Evolutionary conservation across 2,329 filamentous ascomycete species (phyloP).

Genomic region (Arthrobotrys sinensis): DNA sequence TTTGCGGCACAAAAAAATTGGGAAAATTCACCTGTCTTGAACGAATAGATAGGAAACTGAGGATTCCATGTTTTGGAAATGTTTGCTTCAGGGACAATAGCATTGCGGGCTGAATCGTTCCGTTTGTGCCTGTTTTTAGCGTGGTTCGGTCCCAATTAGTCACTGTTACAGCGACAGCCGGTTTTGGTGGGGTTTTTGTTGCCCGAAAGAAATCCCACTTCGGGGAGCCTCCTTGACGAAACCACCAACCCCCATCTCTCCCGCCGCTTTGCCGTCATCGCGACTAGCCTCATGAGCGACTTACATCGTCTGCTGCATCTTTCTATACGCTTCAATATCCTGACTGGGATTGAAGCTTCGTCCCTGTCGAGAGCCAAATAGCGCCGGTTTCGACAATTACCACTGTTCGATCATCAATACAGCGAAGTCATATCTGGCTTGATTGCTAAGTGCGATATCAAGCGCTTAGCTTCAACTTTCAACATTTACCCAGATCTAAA

Average conservation of each 20-base stretch:
- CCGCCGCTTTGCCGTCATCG: slow-evolving; percentile 15
- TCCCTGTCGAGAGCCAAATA: slow-evolving; percentile 1
- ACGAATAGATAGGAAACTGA: too few species aligned
- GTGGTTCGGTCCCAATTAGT: not conserved
- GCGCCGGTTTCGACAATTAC: not conserved
- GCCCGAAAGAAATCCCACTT: slow-evolving; percentile 31
- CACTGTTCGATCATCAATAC: not conserved
- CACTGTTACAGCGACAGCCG: not conserved
- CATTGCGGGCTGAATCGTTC: not conserved
- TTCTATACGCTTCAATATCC: slow-evolving; percentile 65
- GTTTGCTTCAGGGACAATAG: too few species aligned
- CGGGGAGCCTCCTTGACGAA: slow-evolving; percentile 23
- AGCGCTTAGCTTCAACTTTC: slow-evolving; percentile 58
- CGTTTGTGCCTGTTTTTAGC: slow-evolving; percentile 15
- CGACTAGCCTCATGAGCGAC: slow-evolving; percentile 43
- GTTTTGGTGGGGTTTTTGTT: slow-evolving; percentile 29
- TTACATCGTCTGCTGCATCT: slow-evolving; percentile 21
- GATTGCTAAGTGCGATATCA: slow-evolving; percentile 51
- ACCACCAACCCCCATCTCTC: slow-evolving; percentile 25
- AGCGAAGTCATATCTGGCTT: slow-evolving; percentile 51
- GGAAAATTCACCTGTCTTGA: too few species aligned
- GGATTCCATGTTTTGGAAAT: not conserved
- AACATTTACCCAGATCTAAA: slow-evolving; percentile 53
- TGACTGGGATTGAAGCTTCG: slow-evolving; percentile 31
- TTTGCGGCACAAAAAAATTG: too few species aligned